phyloP scores from a whole-genome alignment of 1,284 basidiomycete species.

The Ganoderma leucocontextum region DNA sequence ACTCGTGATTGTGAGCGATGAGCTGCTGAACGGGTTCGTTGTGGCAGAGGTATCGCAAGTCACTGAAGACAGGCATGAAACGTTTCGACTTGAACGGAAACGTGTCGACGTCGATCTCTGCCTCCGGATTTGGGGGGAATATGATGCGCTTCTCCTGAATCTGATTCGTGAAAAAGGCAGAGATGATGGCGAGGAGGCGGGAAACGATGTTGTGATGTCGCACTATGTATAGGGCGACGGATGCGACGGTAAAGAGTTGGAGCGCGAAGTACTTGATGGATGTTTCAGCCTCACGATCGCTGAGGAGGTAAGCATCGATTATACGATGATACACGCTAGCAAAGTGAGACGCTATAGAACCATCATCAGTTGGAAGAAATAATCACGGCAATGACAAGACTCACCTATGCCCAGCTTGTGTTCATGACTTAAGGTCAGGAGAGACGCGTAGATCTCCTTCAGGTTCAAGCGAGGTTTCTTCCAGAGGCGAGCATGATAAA shows the following conservation, averaged over 20 bases:
- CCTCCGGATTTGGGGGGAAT: slow-evolving; percentile 54
- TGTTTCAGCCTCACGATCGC: slow-evolving; percentile 92
- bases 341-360: slow-evolving; percentile 78
- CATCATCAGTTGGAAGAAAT: slow-evolving; percentile 14
- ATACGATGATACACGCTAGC: slow-evolving; percentile 87
- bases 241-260: slow-evolving; percentile 90
- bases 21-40: slow-evolving; percentile 81
- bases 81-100: slow-evolving; percentile 93
- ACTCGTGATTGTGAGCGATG: slow-evolving; percentile 70
- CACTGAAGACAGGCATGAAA: slow-evolving; percentile 90
- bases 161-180: slow-evolving; percentile 90
- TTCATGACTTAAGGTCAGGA: slow-evolving; percentile 76
- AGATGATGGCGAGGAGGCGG: slow-evolving; percentile 82
- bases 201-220: slow-evolving; percentile 79
- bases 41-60: slow-evolving; percentile 82
- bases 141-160: slow-evolving; percentile 73
- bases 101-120: slow-evolving; percentile 78
- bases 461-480: slow-evolving; percentile 82
- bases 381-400: slow-evolving; percentile 33
- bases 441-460: slow-evolving; percentile 84
- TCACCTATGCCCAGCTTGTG: slow-evolving; percentile 83
- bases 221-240: slow-evolving; percentile 82
- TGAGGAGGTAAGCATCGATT: slow-evolving; percentile 89
- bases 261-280: slow-evolving; percentile 93
- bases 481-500: slow-evolving; percentile 86